phyloP scores from a whole-genome alignment of 805 yeast species.

The Metschnikowia corniflorae region DNA sequence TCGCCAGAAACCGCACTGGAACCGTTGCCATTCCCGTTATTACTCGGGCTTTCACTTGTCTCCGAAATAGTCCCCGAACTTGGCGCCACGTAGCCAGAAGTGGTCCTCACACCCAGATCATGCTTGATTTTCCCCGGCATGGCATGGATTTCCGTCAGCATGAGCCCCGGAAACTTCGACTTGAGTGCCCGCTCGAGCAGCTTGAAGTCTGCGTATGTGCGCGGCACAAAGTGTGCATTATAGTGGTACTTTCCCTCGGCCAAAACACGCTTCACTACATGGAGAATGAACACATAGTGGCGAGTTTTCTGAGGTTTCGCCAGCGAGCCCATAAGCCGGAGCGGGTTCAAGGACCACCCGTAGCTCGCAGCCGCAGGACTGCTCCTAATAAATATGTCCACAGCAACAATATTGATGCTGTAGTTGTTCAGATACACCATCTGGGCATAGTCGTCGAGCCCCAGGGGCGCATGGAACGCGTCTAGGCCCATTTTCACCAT shows the following conservation, averaged over 20 bases:
- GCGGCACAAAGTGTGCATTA: slow-evolving; percentile 45
- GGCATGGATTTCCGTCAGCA: slow-evolving; percentile 49
- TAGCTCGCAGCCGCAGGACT: not conserved
- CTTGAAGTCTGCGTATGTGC: slow-evolving; percentile 68
- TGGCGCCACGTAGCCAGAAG: not conserved
- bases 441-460: slow-evolving; percentile 16
- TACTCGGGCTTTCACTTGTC: not conserved
- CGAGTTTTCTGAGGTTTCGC: slow-evolving; percentile 11
- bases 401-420: slow-evolving; percentile 68
- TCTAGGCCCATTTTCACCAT: slow-evolving; percentile 14
- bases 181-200: slow-evolving; percentile 51
- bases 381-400: slow-evolving; percentile 28
- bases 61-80: not conserved
- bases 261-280: slow-evolving; percentile 31
- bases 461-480: slow-evolving; percentile 11
- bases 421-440: slow-evolving; percentile 51
- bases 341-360: slow-evolving; percentile 20
- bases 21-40: not conserved
- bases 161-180: slow-evolving; percentile 59
- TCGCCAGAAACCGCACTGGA: not conserved
- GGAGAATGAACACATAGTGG: slow-evolving; percentile 48
- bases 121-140: slow-evolving; percentile 53
- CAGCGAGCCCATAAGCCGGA: slow-evolving; percentile 5
- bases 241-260: slow-evolving; percentile 10
- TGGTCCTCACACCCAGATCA: slow-evolving; percentile 31